phyloP scores from a whole-genome alignment of 768 basidiomycete species.

The Cystobasidium onofrii region DNA sequence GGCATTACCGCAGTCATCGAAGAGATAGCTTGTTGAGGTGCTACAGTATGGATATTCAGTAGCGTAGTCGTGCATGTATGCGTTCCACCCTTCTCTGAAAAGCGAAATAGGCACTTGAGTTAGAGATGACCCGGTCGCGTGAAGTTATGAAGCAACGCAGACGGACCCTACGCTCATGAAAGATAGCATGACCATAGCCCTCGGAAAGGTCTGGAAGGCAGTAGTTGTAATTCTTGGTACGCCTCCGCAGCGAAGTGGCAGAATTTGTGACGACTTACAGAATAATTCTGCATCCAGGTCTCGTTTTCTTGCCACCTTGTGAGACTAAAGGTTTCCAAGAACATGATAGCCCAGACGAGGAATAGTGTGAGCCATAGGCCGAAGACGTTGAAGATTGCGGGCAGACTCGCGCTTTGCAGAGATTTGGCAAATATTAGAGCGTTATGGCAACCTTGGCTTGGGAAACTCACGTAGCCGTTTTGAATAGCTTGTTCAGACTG shows the following conservation, averaged over 20 bases:
- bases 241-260: neutral
- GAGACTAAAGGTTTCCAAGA: constrained; percentile 80
- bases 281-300: constrained; percentile 65
- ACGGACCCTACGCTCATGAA: constrained; percentile 88
- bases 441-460: neutral
- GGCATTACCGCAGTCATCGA: constrained; percentile 80
- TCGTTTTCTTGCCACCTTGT: constrained; percentile 74
- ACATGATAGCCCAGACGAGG: constrained; percentile 80
- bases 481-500: constrained; percentile 87
- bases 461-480: constrained; percentile 76
- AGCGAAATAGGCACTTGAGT: neutral
- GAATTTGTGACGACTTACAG: constrained; percentile 38
- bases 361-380: constrained; percentile 83
- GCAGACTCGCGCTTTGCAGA: constrained; percentile 63
- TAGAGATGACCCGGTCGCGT: neutral
- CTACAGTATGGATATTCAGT: constrained; percentile 54
- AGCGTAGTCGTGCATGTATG: constrained; percentile 85
- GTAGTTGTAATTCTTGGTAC: too few relatives aligned
- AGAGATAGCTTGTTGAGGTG: constrained; percentile 50
- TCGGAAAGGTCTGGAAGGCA: constrained; percentile 53
- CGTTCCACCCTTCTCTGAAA: constrained; percentile 85
- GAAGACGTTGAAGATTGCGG: constrained; percentile 73
- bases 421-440: neutral
- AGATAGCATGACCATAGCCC: constrained; percentile 74
- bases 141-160: neutral